A percentile compares a stretch with the other conserved stretches of the same genome.
These are phyloP conservation scores for Aspergillus transmontanensis DNA, from an alignment of 2,329 filamentous ascomycete species.

Conservation along the genomic window DNA sequence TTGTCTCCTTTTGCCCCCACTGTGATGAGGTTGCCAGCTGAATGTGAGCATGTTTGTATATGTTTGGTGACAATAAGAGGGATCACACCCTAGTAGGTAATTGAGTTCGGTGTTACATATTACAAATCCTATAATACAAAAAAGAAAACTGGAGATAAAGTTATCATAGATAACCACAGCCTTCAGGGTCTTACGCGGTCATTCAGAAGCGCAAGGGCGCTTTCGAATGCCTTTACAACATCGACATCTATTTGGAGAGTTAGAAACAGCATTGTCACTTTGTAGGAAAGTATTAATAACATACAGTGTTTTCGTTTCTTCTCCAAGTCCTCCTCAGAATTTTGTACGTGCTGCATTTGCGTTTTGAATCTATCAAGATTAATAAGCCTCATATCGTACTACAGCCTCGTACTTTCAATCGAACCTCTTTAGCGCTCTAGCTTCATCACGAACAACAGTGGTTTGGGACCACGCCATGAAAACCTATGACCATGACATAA, in stretches of 20 bases:
- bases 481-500: constrained; percentile 56
- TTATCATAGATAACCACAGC: not conserved
- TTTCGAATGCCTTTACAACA: constrained; percentile 53
- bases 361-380: constrained; percentile 68
- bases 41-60: not conserved
- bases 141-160: not conserved
- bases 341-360: constrained; percentile 72
- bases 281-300: constrained; percentile 30
- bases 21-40: not conserved
- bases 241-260: constrained; percentile 39
- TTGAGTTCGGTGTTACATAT: not conserved
- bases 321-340: constrained; percentile 71
- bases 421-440: constrained; percentile 75
- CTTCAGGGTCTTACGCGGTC: constrained; percentile 25
- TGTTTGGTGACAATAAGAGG: not conserved
- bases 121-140: not conserved
- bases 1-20: not conserved
- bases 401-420: constrained; percentile 11
- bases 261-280: constrained; percentile 9
- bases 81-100: not conserved
- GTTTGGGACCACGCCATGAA: constrained; percentile 79
- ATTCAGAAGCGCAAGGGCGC: constrained; percentile 48
- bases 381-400: constrained; percentile 3
- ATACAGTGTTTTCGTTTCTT: constrained; percentile 80
- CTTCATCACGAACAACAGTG: constrained; percentile 71